Percentiles rank a stretch among this genome's conserved stretches.
Conservation (phyloP, 441 rosid genomes). For the Mallotus repandus region DNA sequence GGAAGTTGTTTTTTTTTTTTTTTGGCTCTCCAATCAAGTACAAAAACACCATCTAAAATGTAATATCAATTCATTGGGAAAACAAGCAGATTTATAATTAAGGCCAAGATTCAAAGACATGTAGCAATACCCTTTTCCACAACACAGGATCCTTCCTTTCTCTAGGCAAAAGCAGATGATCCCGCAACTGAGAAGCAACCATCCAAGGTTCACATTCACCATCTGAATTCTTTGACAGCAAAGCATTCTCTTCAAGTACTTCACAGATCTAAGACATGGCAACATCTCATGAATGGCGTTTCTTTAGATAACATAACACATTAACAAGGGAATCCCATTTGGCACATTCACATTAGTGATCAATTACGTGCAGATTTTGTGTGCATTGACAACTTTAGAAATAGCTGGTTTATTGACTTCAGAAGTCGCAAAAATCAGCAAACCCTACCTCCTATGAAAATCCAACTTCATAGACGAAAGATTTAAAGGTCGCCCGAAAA, state of each 20-base stretch:
- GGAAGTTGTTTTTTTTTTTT: neutral
- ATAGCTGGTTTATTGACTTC: neutral
- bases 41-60: neutral
- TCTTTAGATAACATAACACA: neutral
- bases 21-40: neutral
- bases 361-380: neutral
- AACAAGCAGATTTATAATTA: neutral
- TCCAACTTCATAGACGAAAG: neutral
- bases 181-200: constrained; percentile 78
- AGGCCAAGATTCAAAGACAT: constrained; percentile 7
- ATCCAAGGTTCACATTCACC: constrained; percentile 76
- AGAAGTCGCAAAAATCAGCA: neutral
- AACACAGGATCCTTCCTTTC: constrained; percentile 78
- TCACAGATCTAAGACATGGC: constrained; percentile 63
- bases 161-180: constrained; percentile 78
- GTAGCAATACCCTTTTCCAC: constrained; percentile 68
- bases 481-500: neutral
- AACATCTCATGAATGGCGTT: constrained; percentile 9
- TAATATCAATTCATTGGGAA: neutral
- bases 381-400: neutral
- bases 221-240: constrained; percentile 44
- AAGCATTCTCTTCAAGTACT: constrained; percentile 83
- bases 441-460: neutral
- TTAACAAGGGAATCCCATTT: neutral
- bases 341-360: neutral